Conservation (phyloP, 768 basidiomycete genomes). For the Tephrocybe rancida region DNA sequence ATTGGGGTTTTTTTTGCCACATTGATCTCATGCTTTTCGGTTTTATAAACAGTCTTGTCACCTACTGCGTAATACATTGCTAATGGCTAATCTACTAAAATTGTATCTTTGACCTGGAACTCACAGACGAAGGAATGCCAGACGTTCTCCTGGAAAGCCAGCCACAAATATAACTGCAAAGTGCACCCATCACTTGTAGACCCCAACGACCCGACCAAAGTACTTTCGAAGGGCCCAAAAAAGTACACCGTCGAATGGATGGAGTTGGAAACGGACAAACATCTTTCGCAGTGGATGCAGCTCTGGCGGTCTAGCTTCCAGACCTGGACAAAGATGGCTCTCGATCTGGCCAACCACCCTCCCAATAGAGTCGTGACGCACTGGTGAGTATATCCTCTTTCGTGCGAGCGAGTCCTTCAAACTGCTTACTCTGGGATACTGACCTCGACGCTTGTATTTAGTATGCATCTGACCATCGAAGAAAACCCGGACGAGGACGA, state of each 20-base stretch:
- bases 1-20: too few relatives aligned
- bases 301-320: slow-evolving; percentile 12
- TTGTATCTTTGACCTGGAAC: too few relatives aligned
- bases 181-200: slow-evolving; percentile 10
- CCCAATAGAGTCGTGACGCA: slow-evolving; percentile 13
- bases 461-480: slow-evolving; percentile 10
- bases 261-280: slow-evolving; percentile 11
- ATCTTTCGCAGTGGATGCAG: slow-evolving; percentile 12
- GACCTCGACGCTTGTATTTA: neutral
- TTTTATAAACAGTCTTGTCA: neutral
- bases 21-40: neutral
- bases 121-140: slow-evolving; percentile 22
- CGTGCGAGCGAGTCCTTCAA: too few relatives aligned
- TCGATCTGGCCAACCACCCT: slow-evolving; percentile 17
- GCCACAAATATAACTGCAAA: slow-evolving; percentile 15
- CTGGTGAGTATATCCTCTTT: slow-evolving; percentile 4
- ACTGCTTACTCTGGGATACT: neutral
- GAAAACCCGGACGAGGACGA: slow-evolving; percentile 1
- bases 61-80: slow-evolving; percentile 9
- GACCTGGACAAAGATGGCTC: slow-evolving; percentile 5
- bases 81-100: neutral
- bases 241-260: slow-evolving; percentile 12
- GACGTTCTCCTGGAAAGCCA: slow-evolving; percentile 16
- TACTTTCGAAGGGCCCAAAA: slow-evolving; percentile 4
- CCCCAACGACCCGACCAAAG: slow-evolving; percentile 1